Evolutionary conservation across 1,284 basidiomycete genomes (phyloP).

Genomic region (Apiotrichum gracile): DNA sequence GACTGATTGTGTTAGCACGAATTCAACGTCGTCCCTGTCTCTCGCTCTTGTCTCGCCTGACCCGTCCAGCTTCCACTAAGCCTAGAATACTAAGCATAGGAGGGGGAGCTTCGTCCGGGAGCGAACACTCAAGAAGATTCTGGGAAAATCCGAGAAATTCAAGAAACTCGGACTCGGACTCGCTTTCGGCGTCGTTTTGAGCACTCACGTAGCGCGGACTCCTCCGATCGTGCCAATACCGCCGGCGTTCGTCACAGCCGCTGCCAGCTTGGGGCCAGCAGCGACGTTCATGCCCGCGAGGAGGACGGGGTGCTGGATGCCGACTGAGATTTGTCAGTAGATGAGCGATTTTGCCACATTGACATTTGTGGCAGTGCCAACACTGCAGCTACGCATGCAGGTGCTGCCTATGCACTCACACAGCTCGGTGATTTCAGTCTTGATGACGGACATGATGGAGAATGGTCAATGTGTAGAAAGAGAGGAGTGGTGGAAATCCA

Average conservation of each 20-base stretch:
- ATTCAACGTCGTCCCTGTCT: no score
- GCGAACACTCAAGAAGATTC: no score
- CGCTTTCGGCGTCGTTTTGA: neutral
- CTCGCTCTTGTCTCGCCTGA: no score
- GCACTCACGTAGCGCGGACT: constrained; percentile 49
- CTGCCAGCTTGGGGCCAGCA: constrained; percentile 74
- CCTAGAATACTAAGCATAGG: no score
- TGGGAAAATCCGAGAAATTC: no score
- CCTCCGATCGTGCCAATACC: constrained; percentile 84
- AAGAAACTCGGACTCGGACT: no score
- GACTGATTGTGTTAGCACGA: constrained; percentile 15
- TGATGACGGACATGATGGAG: constrained; percentile 32
- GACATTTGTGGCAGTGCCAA: neutral
- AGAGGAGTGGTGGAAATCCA: neutral
- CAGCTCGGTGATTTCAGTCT: constrained; percentile 69
- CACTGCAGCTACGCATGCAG: neutral
- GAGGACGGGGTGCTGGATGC: constrained; percentile 77
- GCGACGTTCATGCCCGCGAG: constrained; percentile 87
- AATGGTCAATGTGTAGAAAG: neutral
- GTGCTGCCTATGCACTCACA: constrained; percentile 40
- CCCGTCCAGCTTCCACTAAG: no score
- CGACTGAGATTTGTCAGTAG: constrained; percentile 47
- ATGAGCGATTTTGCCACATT: neutral
- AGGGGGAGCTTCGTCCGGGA: no score
- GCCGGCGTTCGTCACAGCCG: constrained; percentile 68